Conservation (phyloP, 2,329 filamentous ascomycete genomes). For the Colletotrichum euphorbiae region DNA sequence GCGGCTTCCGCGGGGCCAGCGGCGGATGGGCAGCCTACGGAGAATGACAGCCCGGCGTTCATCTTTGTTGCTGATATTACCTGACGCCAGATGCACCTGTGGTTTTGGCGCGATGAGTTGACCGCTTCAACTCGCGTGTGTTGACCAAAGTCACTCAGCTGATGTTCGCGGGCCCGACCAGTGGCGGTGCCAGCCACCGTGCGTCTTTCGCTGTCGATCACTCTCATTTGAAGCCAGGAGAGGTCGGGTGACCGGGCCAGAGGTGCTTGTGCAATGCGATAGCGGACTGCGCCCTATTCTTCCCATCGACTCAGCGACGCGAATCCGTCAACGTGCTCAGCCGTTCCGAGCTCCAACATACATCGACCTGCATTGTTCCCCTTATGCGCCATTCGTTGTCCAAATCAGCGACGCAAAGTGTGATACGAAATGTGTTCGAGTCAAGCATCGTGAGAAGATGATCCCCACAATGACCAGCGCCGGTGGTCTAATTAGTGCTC, state of each 20-base stretch:
- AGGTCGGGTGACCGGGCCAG: neutral
- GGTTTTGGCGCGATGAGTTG: neutral
- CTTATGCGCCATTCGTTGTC: neutral
- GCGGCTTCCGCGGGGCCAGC: slow-evolving; percentile 23
- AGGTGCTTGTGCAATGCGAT: neutral
- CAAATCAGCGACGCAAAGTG: slow-evolving; percentile 11
- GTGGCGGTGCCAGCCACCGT: neutral
- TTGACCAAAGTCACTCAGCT: neutral
- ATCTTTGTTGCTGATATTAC: no score
- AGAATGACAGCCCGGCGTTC: neutral
- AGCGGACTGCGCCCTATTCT: slow-evolving; percentile 8
- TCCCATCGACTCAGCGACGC: slow-evolving; percentile 7
- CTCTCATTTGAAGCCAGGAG: neutral
- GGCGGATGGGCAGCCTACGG: neutral
- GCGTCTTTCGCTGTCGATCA: slow-evolving; percentile 20
- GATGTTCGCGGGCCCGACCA: no score
- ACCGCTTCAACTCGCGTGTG: neutral
- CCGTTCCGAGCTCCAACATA: slow-evolving; percentile 7
- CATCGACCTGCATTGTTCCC: neutral
- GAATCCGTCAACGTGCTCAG: neutral
- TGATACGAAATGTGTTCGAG: slow-evolving; percentile 1
- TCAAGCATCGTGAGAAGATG: neutral
- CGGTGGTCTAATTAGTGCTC: neutral
- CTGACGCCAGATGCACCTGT: neutral
- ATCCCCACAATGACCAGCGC: slow-evolving; percentile 2